These are phyloP conservation scores for Dillenia suffruticosa DNA, from an alignment of 164 flowering plant species.

Conservation along the genomic window DNA sequence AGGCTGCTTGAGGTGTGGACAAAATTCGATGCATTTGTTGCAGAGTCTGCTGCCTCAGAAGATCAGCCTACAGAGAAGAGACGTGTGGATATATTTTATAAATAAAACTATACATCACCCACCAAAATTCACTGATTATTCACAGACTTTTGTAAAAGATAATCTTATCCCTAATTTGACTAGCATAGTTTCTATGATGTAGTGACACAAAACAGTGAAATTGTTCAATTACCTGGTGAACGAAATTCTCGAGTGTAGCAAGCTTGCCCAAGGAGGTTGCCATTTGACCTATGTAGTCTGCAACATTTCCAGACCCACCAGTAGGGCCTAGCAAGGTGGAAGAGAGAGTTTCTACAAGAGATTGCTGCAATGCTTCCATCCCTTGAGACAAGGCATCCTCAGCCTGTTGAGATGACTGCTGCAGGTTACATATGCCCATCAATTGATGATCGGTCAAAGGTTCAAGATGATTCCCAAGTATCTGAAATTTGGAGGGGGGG, in stretches of 20 bases:
- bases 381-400: constrained; percentile 96
- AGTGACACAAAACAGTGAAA: too few species aligned
- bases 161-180: too few species aligned
- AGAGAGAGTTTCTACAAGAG: constrained; percentile 71
- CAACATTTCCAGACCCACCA: constrained; percentile 58
- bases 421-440: constrained; percentile 78
- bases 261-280: constrained; percentile 87
- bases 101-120: neutral
- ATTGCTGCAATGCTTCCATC: constrained; percentile 90
- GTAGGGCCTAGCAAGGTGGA: constrained; percentile 49
- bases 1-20: constrained; percentile 88
- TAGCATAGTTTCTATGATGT: too few species aligned
- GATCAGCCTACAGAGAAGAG: constrained; percentile 57
- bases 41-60: constrained; percentile 76
- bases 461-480: constrained; percentile 68
- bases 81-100: neutral
- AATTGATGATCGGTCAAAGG: constrained; percentile 88
- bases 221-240: constrained; percentile 62
- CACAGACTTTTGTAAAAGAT: neutral
- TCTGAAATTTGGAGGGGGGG: constrained; percentile 31
- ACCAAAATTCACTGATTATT: neutral
- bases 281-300: constrained; percentile 91
- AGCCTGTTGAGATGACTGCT: constrained; percentile 84
- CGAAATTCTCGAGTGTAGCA: constrained; percentile 67
- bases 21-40: constrained; percentile 81